A percentile compares a stretch with the other conserved stretches of the same genome.
phyloP scores from a whole-genome alignment of 192 early-diverging fungal species.

The Radiomyces spectabilis region DNA sequence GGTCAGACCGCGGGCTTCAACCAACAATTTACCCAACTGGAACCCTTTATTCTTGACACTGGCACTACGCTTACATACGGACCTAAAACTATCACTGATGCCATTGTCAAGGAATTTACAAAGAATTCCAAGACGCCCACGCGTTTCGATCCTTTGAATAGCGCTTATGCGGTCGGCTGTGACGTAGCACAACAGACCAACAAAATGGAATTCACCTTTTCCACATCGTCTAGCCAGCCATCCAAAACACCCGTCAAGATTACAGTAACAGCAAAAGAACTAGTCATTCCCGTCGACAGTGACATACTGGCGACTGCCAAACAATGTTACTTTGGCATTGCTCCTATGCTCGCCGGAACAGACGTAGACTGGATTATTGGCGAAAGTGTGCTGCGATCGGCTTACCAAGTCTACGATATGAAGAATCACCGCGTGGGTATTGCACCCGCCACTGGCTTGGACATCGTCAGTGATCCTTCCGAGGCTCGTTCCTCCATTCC shows the following conservation, averaged over 20 bases:
- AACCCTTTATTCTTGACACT: slow-evolving; percentile 11
- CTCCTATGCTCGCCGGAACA: background rate
- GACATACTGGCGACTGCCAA: background rate
- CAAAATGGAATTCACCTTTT: slow-evolving; percentile 1
- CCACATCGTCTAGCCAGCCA: background rate
- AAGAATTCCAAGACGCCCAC: background rate
- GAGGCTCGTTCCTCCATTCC: too few species aligned
- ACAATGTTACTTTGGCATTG: slow-evolving; percentile 14
- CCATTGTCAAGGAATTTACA: background rate
- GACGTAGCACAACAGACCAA: background rate
- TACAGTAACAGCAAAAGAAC: slow-evolving; percentile 1
- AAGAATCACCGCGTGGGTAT: slow-evolving; percentile 13
- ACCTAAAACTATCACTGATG: background rate
- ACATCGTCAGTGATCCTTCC: too few species aligned
- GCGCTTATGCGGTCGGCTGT: slow-evolving; percentile 1
- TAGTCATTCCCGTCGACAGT: slow-evolving; percentile 19
- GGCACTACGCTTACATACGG: slow-evolving; percentile 17
- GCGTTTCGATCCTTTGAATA: background rate
- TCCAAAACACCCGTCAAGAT: background rate
- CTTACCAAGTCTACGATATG: slow-evolving; percentile 14
- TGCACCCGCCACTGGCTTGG: slow-evolving; percentile 4
- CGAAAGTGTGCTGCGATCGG: slow-evolving; percentile 4
- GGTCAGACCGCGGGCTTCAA: too few species aligned
- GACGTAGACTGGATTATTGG: slow-evolving; percentile 12
- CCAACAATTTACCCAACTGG: background rate